A percentile compares a stretch with the other conserved stretches of the same genome.
Conservation (phyloP, 2,329 filamentous ascomycete species). For the Albifimbria verrucaria region DNA sequence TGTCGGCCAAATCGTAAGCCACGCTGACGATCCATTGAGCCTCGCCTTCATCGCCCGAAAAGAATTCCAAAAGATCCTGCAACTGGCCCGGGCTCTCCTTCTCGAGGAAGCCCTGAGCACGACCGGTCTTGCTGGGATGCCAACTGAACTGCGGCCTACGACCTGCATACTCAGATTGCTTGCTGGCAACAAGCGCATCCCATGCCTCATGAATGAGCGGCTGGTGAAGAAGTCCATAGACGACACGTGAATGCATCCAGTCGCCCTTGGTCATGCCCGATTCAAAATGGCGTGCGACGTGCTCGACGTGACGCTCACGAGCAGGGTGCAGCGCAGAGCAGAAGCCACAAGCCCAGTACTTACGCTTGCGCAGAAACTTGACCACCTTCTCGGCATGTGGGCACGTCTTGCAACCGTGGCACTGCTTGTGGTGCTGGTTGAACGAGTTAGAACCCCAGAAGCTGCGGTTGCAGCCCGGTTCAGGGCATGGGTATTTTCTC, state of each 20-base stretch:
- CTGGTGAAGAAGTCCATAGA: conserved; percentile 66
- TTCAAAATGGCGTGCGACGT: conserved; percentile 67
- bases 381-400: conserved; percentile 64
- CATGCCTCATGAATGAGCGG: conserved; percentile 59
- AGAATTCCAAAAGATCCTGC: conserved; percentile 64
- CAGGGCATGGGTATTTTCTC: conserved; percentile 65
- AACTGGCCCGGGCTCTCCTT: conserved; percentile 61
- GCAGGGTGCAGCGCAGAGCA: conserved; percentile 61
- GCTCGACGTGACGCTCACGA: conserved; percentile 64
- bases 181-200: conserved; percentile 51
- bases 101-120: conserved; percentile 56
- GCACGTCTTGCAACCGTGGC: conserved; percentile 62
- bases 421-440: conserved; percentile 65
- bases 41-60: conserved; percentile 54
- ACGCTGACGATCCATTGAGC: conserved; percentile 54
- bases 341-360: conserved; percentile 68
- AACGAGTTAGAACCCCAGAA: conserved; percentile 68
- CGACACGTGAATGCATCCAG: conserved; percentile 67
- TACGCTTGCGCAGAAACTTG: conserved; percentile 59
- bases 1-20: conserved; percentile 55
- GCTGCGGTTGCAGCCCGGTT: conserved; percentile 60
- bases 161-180: conserved; percentile 52
- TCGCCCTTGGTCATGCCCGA: conserved; percentile 59
- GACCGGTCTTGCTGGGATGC: conserved; percentile 54
- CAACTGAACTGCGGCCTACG: conserved; percentile 61